Evolutionary conservation across 148 eudicot species (phyloP), one percentile per base, ranked within the genome.

Genomic region (Salicornia ramosissima): DNA sequence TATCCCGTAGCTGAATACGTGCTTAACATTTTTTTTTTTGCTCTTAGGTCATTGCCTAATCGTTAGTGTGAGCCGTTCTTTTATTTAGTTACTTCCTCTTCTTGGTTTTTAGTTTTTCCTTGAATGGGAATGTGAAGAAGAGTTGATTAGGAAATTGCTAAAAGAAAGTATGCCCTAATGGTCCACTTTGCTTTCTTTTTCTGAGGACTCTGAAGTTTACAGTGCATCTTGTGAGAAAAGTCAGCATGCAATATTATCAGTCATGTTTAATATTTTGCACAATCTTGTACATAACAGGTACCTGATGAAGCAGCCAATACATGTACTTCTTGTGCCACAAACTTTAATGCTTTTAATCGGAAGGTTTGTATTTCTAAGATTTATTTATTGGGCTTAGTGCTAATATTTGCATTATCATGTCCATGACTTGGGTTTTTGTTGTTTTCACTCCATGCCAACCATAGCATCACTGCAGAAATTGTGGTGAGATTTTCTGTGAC

Each of bases 381-480:
- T 26, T 25, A 24, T 53, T 24, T 30, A 15, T 45, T 24, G 16
- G 30, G 24, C 36, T 54, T 43, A 63, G 34, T 43, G 29, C 59
- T 18, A 18, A 58, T 24, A 18, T 49, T 16, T 13, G 10, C 25
- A 13, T 65, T 33, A 21, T 43, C 21, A 34, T 75, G 70, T 4
- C 46, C 9, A 15, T 55, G 46, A 66, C 68, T 65, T 25, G 18
- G 57, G 22, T 64, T 46, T 26, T 31, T 22, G 15, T 75, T 39
- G 49, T 14, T 31, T 49, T 47, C 55, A 14, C 66, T 67, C 43
- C 46, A 58, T 22, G 68, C 70, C 68, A 0, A 71, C 73, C 60
- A 53, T 88, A 94, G 99, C 99, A 94, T 81, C 99, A 94, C 80
- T 94, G 99, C 79, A 85, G 97, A 74, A 94, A 88, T 68, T 94